Base-by-base conservation (phyloP, 768 basidiomycete species). In the Lactarius vividus region DNA sequence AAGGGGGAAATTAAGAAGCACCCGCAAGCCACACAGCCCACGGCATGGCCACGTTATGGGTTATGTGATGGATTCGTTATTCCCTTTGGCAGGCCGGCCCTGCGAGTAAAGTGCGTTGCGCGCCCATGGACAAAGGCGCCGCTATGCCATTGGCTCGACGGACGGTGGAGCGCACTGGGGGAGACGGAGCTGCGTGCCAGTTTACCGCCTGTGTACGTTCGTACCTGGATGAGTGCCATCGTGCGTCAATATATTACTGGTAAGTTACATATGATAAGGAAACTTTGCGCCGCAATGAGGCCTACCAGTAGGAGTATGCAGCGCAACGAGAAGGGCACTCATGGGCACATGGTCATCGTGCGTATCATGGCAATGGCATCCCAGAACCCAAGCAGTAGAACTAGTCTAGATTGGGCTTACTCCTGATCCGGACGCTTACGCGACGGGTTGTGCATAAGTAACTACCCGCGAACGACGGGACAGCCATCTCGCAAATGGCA, bases 401-500 rank as follows among this genome's bases (percentile, higher is more conserved):
- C 49, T 52, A 57, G 20, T 35, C 49, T 23, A 40, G 55, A 53
- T 57, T 56, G 28, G 61, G 56, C 49, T 31, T 40, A n/a, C 35
- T 2, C 46, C 59, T 10, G 54, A 33, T 33, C 18, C 16, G 54
- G 54, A 13, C 52, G 65, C 55, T 65, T 65, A 65, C 60, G 55
- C 37, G 46, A 49, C n/a, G 8, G 8, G 49, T 52, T 28, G 10
- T 10, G 20, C 13, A 31, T 53, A 53, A 61, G 65, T 66, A 62
- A 66, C 65, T 46, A 33, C 29, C 65, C 65, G 65, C 31, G 61
- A n/a, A 62, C 1, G 29, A 53, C 65, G 65, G 65, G 54, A 26
- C 20, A 23, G 26, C 33, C 11, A 11, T 40, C 54, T 65, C 55
- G 59, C 59, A 31, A 52, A 26, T 15, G 4, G 49, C 23, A 26